phyloP scores from a whole-genome alignment of 2,329 filamentous ascomycete genomes.

The Bipolaris cookei region DNA sequence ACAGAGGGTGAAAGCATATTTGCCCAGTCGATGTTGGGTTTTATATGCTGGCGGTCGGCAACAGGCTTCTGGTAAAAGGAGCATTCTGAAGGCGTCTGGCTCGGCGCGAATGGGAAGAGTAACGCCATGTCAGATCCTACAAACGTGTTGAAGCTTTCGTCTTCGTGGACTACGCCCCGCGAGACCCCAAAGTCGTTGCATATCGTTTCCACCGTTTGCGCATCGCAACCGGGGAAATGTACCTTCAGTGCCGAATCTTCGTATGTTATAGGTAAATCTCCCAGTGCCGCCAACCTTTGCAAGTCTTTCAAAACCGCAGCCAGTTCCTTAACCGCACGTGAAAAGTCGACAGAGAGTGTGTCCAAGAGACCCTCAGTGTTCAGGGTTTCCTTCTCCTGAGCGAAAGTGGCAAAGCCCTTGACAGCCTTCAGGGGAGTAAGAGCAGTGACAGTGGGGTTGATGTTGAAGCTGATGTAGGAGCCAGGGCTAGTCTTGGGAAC shows the following conservation, averaged over 20 bases:
- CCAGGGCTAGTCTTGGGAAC: slow-evolving; percentile 68
- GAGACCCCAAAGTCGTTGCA: slow-evolving; percentile 88
- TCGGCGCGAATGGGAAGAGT: slow-evolving; percentile 84
- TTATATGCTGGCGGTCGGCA: slow-evolving; percentile 39
- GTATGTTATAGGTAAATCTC: slow-evolving; percentile 81
- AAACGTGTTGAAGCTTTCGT: slow-evolving; percentile 73
- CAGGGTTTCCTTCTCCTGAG: slow-evolving; percentile 63
- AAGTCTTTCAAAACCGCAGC: slow-evolving; percentile 81
- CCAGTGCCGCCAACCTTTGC: slow-evolving; percentile 74
- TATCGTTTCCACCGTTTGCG: slow-evolving; percentile 77
- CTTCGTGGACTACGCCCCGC: slow-evolving; percentile 79
- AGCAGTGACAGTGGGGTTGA: slow-evolving; percentile 89
- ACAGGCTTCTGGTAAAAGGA: slow-evolving; percentile 55
- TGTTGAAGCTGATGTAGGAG: slow-evolving; percentile 84
- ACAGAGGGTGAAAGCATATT: slow-evolving; percentile 61
- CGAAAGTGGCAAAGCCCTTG: slow-evolving; percentile 56
- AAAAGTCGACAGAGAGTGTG: slow-evolving; percentile 85
- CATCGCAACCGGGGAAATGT: slow-evolving; percentile 90
- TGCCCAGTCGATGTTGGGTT: slow-evolving; percentile 61
- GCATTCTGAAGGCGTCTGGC: slow-evolving; percentile 55
- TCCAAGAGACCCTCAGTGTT: slow-evolving; percentile 86
- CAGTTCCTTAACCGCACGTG: slow-evolving; percentile 82
- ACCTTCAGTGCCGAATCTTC: slow-evolving; percentile 74
- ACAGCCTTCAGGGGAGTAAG: slow-evolving; percentile 73
- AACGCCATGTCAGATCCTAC: slow-evolving; percentile 76